These are phyloP conservation scores for Irpex sp. DNA, from an alignment of 1,284 basidiomycete genomes.

Conservation along the genomic window DNA sequence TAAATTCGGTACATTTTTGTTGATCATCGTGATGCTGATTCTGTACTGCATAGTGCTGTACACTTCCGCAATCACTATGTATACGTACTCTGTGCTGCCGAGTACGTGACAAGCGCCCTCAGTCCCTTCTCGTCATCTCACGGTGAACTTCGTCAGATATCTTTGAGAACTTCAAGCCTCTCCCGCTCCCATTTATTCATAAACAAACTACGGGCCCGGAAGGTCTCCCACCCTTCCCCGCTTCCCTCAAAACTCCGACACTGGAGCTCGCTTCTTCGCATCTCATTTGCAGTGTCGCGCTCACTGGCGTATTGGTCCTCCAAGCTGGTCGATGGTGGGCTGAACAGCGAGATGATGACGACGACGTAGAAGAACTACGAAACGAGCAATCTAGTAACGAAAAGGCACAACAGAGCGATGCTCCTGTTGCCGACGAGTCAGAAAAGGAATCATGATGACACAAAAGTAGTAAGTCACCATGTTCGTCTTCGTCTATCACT, in stretches of 20 bases:
- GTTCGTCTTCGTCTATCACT: neutral
- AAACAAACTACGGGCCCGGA: conserved; percentile 4
- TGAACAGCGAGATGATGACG: conserved; percentile 51
- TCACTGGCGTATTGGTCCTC: conserved; percentile 74
- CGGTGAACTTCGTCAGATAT: conserved; percentile 37
- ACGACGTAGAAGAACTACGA: conserved; percentile 25
- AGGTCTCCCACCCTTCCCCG: conserved; percentile 22
- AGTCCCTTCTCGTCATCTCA: neutral
- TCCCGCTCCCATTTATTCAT: conserved; percentile 36
- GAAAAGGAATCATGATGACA: conserved; percentile 3
- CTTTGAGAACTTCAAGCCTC: conserved; percentile 48
- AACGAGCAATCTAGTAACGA: conserved; percentile 13
- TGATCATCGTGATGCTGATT: conserved; percentile 3
- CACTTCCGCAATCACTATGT: conserved; percentile 61
- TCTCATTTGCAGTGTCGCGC: conserved; percentile 77
- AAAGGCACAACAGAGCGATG: conserved; percentile 1
- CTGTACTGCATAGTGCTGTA: conserved; percentile 56
- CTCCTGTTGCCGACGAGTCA: neutral
- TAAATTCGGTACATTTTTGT: conserved; percentile 12
- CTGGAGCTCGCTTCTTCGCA: conserved; percentile 77
- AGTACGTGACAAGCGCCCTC: conserved; percentile 44
- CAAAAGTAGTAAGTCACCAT: neutral
- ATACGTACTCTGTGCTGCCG: conserved; percentile 68
- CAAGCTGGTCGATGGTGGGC: conserved; percentile 82
- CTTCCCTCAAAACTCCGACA: conserved; percentile 51